Evolutionary conservation across 176 grass and related monocot genomes (phyloP), one percentile per base, ranked within the genome.

Genomic region (bread wheat (Triticum aestivum)): DNA sequence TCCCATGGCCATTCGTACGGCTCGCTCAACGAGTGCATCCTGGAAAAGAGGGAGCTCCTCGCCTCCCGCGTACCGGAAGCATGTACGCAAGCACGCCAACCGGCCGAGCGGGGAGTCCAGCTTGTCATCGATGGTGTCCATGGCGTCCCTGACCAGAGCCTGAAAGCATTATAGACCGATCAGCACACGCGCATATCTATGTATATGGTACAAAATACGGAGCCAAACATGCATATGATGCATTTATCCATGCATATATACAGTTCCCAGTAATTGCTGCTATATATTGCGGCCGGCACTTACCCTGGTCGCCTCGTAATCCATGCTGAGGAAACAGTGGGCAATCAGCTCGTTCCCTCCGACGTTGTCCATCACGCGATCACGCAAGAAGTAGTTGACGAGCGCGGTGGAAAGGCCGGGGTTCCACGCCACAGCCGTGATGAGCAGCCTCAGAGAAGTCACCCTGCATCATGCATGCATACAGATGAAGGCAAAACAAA

Each of bases 71-170:
- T 65, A 7, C 54, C 8, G 2, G 52, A 79, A 65, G 75, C 87
- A 89, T 8, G 11, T 5, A 65, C 41, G 27, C 21, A 89, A 11
- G 65, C 58, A 52, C 9, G n/a, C 63, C 6, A 75, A 88, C 38
- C 38, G 38, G 38, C 87, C 87, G 7, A 6, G 15, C 65, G 65
- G 3, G 9, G 74, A 73, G 9, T 0, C 1, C 30, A 88, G 39
- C 52, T 79, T 0, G 6, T 2, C 1, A 6, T 49, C 1, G 52
- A 71, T 3, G 29, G 64, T 8, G 29, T 0, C 1, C 29, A 26
- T 64, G 39, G 66, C 81, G 82, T 54, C 64, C 21, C 1, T 1
- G 87, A 89, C 65, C 54, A 84, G 58, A n/a, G 38, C 2, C 87
- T 89, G 24, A 11, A n/a, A 47, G 44, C 9, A 47, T 11, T 12